These are phyloP conservation scores for Vicia villosa DNA, from an alignment of 306 rosid genomes.

Conservation along the genomic window DNA sequence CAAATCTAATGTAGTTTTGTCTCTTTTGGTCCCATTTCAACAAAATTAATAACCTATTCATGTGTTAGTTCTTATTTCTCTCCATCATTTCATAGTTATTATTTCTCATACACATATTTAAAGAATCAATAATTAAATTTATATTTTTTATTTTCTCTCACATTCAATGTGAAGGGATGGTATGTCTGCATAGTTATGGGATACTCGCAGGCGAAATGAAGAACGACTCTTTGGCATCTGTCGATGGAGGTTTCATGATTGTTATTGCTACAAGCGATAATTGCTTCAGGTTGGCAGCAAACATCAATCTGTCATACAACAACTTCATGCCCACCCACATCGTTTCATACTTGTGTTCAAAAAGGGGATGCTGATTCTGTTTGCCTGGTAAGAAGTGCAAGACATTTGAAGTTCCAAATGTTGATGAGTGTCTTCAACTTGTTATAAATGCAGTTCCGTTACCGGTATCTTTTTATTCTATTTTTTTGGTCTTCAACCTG, in stretches of 20 bases:
- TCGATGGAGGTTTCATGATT: constrained; percentile 90
- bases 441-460: constrained; percentile 86
- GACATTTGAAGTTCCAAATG: constrained; percentile 84
- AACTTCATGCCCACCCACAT: constrained; percentile 94
- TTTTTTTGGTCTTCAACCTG: too few relatives aligned
- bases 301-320: constrained; percentile 98
- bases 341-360: constrained; percentile 93
- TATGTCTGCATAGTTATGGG: constrained; percentile 97
- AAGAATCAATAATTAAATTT: too few relatives aligned
- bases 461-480: constrained; percentile 62
- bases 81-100: too few relatives aligned
- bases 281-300: constrained; percentile 97
- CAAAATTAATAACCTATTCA: too few relatives aligned
- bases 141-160: too few relatives aligned
- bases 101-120: too few relatives aligned
- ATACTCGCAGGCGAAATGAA: constrained; percentile 99
- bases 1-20: too few relatives aligned
- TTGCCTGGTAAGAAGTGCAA: constrained; percentile 65
- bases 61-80: too few relatives aligned
- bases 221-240: constrained; percentile 94
- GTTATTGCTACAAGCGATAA: constrained; percentile 92
- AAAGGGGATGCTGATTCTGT: constrained; percentile 81
- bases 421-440: constrained; percentile 97
- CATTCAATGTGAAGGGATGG: constrained; percentile 83
- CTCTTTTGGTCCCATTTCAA: too few relatives aligned